phyloP scores from a whole-genome alignment of 83 land plant species.

The Picea engelmannii region DNA sequence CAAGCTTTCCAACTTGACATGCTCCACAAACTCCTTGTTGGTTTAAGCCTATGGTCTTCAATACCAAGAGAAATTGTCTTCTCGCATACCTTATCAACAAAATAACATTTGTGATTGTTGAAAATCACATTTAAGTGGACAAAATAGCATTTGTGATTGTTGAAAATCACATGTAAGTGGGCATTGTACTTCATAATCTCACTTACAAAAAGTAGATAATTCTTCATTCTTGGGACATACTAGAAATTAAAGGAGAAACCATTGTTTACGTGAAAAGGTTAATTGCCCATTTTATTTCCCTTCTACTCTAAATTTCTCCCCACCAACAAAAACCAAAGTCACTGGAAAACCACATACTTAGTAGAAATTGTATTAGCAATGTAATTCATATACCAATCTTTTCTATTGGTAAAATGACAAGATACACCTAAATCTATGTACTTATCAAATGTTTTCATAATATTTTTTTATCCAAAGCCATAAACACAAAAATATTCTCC shows the following conservation, averaged over 20 bases:
- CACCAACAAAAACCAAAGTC: neutral
- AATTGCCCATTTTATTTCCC: neutral
- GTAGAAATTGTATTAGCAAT: too few relatives aligned
- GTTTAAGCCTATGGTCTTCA: neutral
- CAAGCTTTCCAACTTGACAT: neutral
- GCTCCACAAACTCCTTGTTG: neutral
- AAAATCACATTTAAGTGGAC: conserved; percentile 5
- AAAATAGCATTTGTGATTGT: neutral
- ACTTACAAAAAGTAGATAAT: neutral
- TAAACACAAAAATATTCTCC: neutral
- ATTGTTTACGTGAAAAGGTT: neutral
- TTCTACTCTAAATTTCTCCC: neutral
- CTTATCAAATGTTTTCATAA: neutral
- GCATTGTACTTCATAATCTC: neutral
- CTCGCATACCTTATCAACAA: neutral
- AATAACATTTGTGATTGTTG: neutral
- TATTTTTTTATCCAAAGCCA: neutral
- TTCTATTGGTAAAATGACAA: too few relatives aligned
- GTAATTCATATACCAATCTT: too few relatives aligned
- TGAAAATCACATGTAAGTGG: conserved; percentile 4
- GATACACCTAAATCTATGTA: too few relatives aligned
- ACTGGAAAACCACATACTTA: too few relatives aligned
- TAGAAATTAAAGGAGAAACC: too few relatives aligned
- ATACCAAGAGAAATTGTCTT: neutral
- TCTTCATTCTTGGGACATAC: neutral